Evolutionary conservation across 495 filamentous ascomycete genomes (phyloP).

Genomic region (Ramalina intermedia): DNA sequence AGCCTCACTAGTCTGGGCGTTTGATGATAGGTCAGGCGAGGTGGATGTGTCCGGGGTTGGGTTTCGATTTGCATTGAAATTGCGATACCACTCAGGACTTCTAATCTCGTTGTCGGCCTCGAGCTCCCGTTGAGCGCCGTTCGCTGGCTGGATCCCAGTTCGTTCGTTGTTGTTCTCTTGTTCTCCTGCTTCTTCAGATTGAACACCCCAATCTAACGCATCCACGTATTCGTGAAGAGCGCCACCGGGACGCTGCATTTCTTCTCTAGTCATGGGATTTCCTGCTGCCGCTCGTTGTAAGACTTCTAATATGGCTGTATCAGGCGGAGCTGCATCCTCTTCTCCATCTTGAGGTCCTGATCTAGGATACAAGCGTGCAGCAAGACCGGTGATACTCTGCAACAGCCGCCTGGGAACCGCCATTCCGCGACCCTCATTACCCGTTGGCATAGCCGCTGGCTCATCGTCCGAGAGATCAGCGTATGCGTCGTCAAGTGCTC

Average conservation of each 20-base stretch:
- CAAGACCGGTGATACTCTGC: too few species aligned
- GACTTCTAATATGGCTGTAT: not conserved
- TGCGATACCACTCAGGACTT: not conserved
- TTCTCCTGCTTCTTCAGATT: too few species aligned
- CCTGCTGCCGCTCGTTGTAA: conserved; percentile 1
- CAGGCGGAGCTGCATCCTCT: not conserved
- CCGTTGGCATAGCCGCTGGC: not conserved
- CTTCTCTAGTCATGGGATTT: not conserved
- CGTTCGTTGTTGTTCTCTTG: too few species aligned
- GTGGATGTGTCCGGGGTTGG: not conserved
- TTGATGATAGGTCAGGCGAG: too few species aligned
- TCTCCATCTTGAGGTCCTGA: not conserved
- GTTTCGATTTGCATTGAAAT: not conserved
- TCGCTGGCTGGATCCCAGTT: too few species aligned
- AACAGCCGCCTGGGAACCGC: not conserved
- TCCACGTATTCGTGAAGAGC: not conserved
- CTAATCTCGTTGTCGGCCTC: too few species aligned
- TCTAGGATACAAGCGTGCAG: not conserved
- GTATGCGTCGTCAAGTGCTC: conserved; percentile 2
- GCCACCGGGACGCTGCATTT: not conserved
- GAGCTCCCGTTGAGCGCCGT: too few species aligned
- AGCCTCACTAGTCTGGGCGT: too few species aligned
- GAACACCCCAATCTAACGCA: too few species aligned
- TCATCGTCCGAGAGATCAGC: conserved; percentile 3
- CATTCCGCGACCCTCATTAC: not conserved